phyloP scores from a whole-genome alignment of 306 rosid genomes.

The Casuarina glauca region DNA sequence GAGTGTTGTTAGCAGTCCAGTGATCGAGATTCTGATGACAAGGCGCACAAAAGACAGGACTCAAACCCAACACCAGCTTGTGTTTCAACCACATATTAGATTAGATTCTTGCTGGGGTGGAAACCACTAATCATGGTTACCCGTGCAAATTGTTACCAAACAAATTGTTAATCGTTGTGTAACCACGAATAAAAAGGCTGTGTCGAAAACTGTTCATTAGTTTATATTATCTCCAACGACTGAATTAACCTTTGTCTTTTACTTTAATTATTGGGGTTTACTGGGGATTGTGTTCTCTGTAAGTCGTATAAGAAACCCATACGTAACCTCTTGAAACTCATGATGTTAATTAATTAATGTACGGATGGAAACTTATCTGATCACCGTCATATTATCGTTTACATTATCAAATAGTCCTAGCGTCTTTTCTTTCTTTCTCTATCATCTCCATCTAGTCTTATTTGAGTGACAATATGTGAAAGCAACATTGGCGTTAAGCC shows the following conservation, averaged over 20 bases:
- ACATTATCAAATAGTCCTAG: background rate
- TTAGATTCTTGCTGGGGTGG: background rate
- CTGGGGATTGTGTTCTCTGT: background rate
- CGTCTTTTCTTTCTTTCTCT: background rate
- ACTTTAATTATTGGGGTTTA: background rate
- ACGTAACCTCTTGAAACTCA: background rate
- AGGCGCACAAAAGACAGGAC: background rate
- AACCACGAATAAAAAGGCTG: slow-evolving; percentile 5
- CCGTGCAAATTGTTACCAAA: background rate
- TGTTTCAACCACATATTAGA: background rate
- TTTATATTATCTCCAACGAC: background rate
- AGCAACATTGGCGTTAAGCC: too few relatives aligned
- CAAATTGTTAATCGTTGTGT: background rate
- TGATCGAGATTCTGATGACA: too few relatives aligned
- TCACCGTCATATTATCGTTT: background rate
- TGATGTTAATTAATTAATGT: background rate
- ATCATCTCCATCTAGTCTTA: too few relatives aligned
- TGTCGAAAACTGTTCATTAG: background rate
- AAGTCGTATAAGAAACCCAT: background rate
- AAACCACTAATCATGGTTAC: background rate
- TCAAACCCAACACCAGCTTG: too few relatives aligned
- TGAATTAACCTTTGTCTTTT: background rate
- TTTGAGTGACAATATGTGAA: too few relatives aligned
- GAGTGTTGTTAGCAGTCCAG: too few relatives aligned
- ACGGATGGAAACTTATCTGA: too few relatives aligned